A percentile compares a stretch with the other conserved stretches of the same genome.
Conservation (phyloP, 2,329 filamentous ascomycete species). For the Akanthomyces dipterigenus region DNA sequence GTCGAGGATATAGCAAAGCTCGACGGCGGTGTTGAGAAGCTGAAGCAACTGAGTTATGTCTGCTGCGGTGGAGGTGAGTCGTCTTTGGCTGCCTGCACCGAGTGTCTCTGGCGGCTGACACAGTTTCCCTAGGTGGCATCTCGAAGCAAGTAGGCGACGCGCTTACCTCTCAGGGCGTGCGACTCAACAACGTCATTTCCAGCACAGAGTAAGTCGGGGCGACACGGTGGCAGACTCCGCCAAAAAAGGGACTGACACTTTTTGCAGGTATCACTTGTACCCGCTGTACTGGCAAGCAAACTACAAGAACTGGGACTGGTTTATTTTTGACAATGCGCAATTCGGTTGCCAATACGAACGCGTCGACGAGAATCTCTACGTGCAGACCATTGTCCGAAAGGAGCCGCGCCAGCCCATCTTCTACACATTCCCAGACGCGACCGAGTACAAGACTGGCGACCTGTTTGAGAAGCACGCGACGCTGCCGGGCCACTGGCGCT, state of each 20-base stretch:
- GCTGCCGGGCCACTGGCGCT: constrained; percentile 26
- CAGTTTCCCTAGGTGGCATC: constrained; percentile 25
- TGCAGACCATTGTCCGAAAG: constrained; percentile 33
- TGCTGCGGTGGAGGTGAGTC: constrained; percentile 3
- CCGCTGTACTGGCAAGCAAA: constrained; percentile 27
- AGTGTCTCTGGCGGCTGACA: not conserved
- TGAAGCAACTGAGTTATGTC: constrained; percentile 6
- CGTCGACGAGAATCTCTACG: constrained; percentile 29
- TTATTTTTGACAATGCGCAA: constrained; percentile 30
- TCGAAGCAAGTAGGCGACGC: constrained; percentile 29
- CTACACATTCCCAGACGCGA: constrained; percentile 29
- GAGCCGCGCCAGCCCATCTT: constrained; percentile 25
- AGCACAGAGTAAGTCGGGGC: constrained; percentile 32
- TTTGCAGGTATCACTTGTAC: constrained; percentile 27
- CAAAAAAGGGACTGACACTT: not conserved
- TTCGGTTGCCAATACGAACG: constrained; percentile 33
- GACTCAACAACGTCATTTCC: constrained; percentile 30
- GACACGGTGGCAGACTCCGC: not conserved
- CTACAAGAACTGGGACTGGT: constrained; percentile 32
- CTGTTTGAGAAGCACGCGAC: constrained; percentile 37
- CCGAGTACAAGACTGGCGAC: constrained; percentile 30
- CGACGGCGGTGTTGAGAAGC: not conserved
- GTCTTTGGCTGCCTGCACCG: too few species aligned
- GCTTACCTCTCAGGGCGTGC: constrained; percentile 28
- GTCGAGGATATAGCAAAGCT: constrained; percentile 10